Percentiles rank a stretch among this genome's conserved stretches.
phyloP scores from a whole-genome alignment of 106 monocot species.

The Iris macrosiphon region DNA sequence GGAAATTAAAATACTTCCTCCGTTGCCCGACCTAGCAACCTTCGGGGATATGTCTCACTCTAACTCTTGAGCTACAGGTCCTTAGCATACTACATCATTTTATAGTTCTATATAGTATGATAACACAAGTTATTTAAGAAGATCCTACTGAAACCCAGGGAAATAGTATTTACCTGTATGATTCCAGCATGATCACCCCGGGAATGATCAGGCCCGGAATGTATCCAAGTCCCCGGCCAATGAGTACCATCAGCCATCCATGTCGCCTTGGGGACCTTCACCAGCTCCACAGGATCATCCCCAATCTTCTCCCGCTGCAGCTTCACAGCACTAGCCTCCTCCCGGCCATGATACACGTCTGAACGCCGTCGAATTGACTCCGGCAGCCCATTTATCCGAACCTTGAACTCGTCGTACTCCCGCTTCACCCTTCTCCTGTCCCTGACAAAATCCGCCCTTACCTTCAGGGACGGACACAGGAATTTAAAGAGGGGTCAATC shows the following conservation, averaged over 20 bases:
- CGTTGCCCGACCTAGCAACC: no score
- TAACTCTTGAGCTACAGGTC: no score
- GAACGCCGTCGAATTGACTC: conserved; percentile 77
- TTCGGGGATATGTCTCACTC: no score
- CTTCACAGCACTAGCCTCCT: conserved; percentile 80
- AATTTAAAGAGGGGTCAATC: no score
- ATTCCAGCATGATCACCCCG: conserved; percentile 71
- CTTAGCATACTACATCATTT: no score
- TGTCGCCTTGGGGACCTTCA: conserved; percentile 79
- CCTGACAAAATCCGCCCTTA: conserved; percentile 72
- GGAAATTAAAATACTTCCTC: no score
- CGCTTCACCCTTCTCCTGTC: conserved; percentile 72
- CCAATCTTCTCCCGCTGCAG: conserved; percentile 49
- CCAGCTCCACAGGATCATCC: conserved; percentile 36
- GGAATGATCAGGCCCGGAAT: conserved; percentile 47
- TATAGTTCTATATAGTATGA: no score
- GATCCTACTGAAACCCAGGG: no score
- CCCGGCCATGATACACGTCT: conserved; percentile 75
- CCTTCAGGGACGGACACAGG: no score
- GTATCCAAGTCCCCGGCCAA: conserved; percentile 85
- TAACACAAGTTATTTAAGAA: no score
- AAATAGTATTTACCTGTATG: conserved; percentile 48
- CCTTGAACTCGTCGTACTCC: conserved; percentile 97
- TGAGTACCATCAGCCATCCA: conserved; percentile 97
- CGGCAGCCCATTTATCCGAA: conserved; percentile 72